Conservation (phyloP, 371 early-diverging fungal genomes). For the Mortierella sp. region DNA sequence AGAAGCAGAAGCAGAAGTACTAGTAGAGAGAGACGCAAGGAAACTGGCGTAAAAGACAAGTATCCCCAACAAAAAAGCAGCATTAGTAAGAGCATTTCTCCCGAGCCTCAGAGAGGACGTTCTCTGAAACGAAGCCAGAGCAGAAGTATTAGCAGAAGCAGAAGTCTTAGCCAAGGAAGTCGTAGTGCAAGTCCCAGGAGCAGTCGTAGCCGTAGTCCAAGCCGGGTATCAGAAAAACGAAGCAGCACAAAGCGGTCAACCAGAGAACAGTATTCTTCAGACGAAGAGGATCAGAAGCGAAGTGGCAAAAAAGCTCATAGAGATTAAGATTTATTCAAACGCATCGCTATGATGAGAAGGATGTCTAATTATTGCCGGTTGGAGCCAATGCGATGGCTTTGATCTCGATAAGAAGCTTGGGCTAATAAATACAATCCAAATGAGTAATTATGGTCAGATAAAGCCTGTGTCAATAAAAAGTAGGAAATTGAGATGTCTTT, state of each 20-base stretch:
- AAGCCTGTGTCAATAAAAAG: neutral
- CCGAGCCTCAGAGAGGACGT: slow-evolving; percentile 24
- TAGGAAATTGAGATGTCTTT: neutral
- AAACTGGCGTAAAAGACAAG: neutral
- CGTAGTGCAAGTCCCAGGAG: slow-evolving; percentile 5
- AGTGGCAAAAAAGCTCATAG: slow-evolving; percentile 16
- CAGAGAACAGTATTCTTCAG: slow-evolving; percentile 11
- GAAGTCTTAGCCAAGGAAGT: slow-evolving; percentile 19
- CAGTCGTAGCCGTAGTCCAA: slow-evolving; percentile 20
- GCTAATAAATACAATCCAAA: slow-evolving; percentile 26
- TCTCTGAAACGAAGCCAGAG: slow-evolving; percentile 12
- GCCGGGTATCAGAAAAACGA: neutral
- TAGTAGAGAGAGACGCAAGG: slow-evolving; percentile 12
- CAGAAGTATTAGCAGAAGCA: slow-evolving; percentile 27
- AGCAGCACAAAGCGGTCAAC: slow-evolving; percentile 16
- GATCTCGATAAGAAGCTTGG: slow-evolving; percentile 67
- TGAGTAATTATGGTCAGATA: neutral
- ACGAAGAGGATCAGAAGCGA: slow-evolving; percentile 31
- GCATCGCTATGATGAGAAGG: neutral
- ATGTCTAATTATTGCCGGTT: neutral
- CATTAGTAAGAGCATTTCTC: neutral
- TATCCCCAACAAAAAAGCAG: neutral
- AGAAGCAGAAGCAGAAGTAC: slow-evolving; percentile 11
- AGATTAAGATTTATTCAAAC: slow-evolving; percentile 13
- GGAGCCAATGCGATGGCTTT: slow-evolving; percentile 62